A percentile compares a stretch with the other conserved stretches of the same genome.
Conservation (phyloP, 441 rosid species). For the Macaranga tanarius region DNA sequence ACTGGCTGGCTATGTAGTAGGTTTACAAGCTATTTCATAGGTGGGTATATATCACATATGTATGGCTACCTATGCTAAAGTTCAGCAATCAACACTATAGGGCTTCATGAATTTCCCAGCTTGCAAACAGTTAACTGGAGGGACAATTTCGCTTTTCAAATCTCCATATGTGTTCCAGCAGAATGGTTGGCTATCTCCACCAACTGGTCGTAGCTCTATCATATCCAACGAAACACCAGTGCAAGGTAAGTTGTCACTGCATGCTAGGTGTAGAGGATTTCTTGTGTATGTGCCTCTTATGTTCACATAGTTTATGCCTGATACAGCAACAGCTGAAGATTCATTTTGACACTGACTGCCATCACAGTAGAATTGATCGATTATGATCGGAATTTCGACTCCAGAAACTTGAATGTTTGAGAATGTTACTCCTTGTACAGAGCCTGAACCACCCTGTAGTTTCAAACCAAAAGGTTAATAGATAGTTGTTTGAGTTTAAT, state of each 20-base stretch:
- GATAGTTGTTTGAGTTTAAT: constrained; percentile 17
- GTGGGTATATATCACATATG: background rate
- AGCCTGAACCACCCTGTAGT: constrained; percentile 77
- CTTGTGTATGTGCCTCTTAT: constrained; percentile 80
- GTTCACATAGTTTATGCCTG: constrained; percentile 57
- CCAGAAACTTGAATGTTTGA: constrained; percentile 73
- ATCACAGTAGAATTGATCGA: constrained; percentile 87
- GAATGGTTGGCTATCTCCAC: constrained; percentile 45
- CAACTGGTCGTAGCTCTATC: constrained; percentile 51
- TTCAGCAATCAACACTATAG: constrained; percentile 34
- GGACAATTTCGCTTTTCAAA: constrained; percentile 46
- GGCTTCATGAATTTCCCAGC: constrained; percentile 39
- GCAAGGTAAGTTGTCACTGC: constrained; percentile 83
- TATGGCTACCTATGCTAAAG: constrained; percentile 15
- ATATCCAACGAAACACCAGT: constrained; percentile 50
- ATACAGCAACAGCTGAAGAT: constrained; percentile 73
- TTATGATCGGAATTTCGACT: constrained; percentile 70
- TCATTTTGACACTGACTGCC: constrained; percentile 53
- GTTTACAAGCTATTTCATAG: background rate
- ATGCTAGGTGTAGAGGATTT: constrained; percentile 61
- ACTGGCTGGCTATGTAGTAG: background rate
- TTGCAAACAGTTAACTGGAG: constrained; percentile 61
- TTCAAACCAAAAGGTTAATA: constrained; percentile 4
- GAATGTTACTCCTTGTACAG: constrained; percentile 68
- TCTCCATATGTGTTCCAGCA: constrained; percentile 77